Evolutionary conservation across 2,329 filamentous ascomycete genomes (phyloP), one percentile per base, ranked within the genome.

Genomic region (Colletotrichum sojae): DNA sequence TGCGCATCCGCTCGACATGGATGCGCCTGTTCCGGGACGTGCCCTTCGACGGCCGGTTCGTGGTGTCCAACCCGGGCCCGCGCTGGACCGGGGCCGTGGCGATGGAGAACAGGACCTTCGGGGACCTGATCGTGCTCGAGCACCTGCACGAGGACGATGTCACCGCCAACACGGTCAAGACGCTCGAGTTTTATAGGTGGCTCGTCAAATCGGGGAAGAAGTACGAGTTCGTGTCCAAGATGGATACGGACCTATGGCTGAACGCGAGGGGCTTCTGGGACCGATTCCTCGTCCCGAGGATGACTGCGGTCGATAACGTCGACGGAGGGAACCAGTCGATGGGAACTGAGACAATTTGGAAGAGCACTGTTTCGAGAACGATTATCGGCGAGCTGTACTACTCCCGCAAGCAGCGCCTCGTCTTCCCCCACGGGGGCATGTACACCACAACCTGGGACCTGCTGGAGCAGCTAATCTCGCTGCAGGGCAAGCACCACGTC

Each of bases 71-170:
- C 52, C 78, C 78, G 0, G 74, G 74, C 0, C 64, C 72, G 3
- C 66, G 54, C 6, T 78, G 76, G 77, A 73, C 62, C 2, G 71
- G 75, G 8, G 68, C 72, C 1, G 70, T 79, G n/a, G 67, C 69
- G 3, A 71, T 66, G 25, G 77, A 79, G 69, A 79, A 79, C 58
- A 71, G 71, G 25, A 79, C 77, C 1, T 78, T 75, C 70, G 78
- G 78, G n/a, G 77, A 79, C 63, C 73, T 79, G 48, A 77, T 79
- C 67, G 74, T 79, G 2, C 77, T 79, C 5, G 75, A 78, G n/a
- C 72, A 77, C 52, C 59, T 79, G 3, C 69, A 70, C 12, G 78
- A 79, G 69, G 73, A 77, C 60, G 75, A 76, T 13, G 27, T 78
- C 6, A 77, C 74, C 5, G 76, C 78, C 46, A 79, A 79, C 63